phyloP scores from a whole-genome alignment of 2,329 filamentous ascomycete genomes.

The Fusarium sp. region DNA sequence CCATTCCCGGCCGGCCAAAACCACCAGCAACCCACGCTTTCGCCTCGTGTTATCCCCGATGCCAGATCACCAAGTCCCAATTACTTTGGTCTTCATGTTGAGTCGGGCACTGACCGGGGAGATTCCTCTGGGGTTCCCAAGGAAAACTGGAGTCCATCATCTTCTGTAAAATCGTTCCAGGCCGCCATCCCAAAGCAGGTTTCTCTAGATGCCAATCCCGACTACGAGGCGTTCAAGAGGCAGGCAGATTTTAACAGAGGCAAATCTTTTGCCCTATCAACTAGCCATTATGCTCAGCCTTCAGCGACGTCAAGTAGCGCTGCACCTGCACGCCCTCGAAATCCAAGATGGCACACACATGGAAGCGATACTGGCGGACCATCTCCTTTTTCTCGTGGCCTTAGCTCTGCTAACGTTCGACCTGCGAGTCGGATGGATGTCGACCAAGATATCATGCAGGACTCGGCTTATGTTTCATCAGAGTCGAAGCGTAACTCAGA shows the following conservation, averaged over 20 bases:
- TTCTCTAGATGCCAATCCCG: constrained; percentile 80
- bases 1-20: constrained; percentile 68
- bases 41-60: constrained; percentile 57
- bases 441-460: constrained; percentile 61
- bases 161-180: constrained; percentile 77
- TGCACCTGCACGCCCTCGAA: constrained; percentile 57
- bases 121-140: constrained; percentile 74
- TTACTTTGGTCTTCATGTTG: constrained; percentile 84
- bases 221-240: constrained; percentile 83
- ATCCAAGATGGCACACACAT: constrained; percentile 64
- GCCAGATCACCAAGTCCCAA: constrained; percentile 77
- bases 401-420: constrained; percentile 40
- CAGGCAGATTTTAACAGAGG: constrained; percentile 76
- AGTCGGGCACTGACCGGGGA: constrained; percentile 70
- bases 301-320: constrained; percentile 43
- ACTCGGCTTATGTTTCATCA: constrained; percentile 68
- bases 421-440: constrained; percentile 57
- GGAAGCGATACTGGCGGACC: constrained; percentile 60
- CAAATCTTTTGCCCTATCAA: constrained; percentile 61
- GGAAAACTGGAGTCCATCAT: constrained; percentile 81
- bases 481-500: constrained; percentile 68
- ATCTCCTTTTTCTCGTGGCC: constrained; percentile 46
- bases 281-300: constrained; percentile 60
- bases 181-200: constrained; percentile 77
- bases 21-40: constrained; percentile 65